Evolutionary conservation across 2,329 filamentous ascomycete genomes (phyloP).

Genomic region (Rhynchosporium secalis): DNA sequence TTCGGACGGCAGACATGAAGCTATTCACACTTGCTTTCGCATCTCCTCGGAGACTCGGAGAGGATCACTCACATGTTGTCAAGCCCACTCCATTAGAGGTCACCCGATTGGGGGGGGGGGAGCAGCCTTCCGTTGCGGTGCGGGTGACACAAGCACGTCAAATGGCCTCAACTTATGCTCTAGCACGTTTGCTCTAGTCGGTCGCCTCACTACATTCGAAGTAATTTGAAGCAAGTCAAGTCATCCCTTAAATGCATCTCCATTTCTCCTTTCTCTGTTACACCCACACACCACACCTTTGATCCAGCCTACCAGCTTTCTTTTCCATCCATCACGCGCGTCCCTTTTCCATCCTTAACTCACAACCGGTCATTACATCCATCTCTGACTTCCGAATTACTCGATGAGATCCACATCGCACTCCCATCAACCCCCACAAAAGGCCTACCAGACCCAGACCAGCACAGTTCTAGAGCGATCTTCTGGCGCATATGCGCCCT

Average conservation of each 20-base stretch:
- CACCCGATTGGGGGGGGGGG: neutral
- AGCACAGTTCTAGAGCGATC: constrained; percentile 8
- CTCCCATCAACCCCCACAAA: neutral
- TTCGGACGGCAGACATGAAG: constrained; percentile 14
- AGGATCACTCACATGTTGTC: constrained; percentile 23
- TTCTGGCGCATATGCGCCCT: constrained; percentile 13
- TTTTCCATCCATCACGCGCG: neutral
- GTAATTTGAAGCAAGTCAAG: neutral
- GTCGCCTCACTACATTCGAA: too few relatives aligned
- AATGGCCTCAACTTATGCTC: constrained; percentile 1
- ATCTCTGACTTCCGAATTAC: constrained; percentile 30
- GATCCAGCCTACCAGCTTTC: too few relatives aligned
- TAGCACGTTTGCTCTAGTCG: neutral
- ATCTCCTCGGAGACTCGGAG: constrained; percentile 30
- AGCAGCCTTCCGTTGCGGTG: neutral
- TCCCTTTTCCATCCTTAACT: neutral
- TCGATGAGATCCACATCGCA: constrained; percentile 29
- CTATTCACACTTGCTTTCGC: constrained; percentile 20
- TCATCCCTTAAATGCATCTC: constrained; percentile 4
- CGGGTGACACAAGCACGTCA: neutral
- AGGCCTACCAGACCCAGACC: neutral
- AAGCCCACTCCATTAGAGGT: neutral
- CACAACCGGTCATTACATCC: neutral
- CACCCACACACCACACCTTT: neutral
- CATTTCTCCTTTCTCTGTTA: neutral